Conservation (phyloP, 306 rosid species). For the Cucurbita maxima region DNA sequence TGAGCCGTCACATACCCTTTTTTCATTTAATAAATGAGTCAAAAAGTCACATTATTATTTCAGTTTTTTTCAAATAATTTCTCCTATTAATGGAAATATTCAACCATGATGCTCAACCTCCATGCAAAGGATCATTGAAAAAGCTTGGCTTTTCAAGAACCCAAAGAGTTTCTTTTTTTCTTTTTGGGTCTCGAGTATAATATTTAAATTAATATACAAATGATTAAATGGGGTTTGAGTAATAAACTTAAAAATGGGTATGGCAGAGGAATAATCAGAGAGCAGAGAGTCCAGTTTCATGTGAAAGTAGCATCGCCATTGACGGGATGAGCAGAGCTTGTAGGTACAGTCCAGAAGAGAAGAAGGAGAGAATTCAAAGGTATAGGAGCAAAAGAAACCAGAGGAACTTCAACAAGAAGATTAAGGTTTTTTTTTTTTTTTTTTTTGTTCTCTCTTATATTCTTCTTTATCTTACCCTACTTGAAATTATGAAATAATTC, state of each 20-base stretch:
- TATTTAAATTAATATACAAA: neutral
- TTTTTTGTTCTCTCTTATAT: neutral
- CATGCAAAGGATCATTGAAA: neutral
- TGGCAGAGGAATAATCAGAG: neutral
- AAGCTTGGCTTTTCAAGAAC: neutral
- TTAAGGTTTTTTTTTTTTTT: conserved; percentile 34
- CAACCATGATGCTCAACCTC: neutral
- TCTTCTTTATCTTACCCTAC: neutral
- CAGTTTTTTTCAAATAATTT: neutral
- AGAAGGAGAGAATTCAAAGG: conserved; percentile 73
- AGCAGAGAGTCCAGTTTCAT: conserved; percentile 53
- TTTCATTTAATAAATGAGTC: too few species aligned
- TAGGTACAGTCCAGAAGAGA: conserved; percentile 72
- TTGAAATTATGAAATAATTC: neutral
- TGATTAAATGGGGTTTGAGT: neutral
- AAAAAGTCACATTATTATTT: neutral
- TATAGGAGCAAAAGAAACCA: conserved; percentile 62
- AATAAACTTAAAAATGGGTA: neutral
- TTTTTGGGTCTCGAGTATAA: neutral
- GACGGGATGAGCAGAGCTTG: conserved; percentile 84
- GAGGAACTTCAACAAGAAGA: conserved; percentile 92
- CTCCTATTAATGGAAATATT: neutral
- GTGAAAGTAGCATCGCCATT: conserved; percentile 64
- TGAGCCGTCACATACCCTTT: too few species aligned
- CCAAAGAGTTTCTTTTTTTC: neutral